phyloP scores from a whole-genome alignment of 345 rosid genomes.

The Theobroma cacao region DNA sequence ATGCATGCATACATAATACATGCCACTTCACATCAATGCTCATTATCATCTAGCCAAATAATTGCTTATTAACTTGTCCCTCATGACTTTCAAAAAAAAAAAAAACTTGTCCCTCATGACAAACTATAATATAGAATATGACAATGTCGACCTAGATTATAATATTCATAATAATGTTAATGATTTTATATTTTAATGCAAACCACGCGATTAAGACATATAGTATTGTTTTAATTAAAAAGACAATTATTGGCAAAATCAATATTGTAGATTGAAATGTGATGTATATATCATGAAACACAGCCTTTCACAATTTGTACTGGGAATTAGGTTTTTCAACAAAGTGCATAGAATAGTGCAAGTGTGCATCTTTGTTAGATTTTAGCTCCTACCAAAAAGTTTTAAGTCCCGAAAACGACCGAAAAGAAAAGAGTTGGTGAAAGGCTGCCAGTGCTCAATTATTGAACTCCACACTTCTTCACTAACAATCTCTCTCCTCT shows the following conservation, averaged over 20 bases:
- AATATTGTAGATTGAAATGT: neutral
- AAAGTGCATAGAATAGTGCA: neutral
- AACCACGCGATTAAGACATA: neutral
- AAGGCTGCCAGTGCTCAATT: constrained; percentile 24
- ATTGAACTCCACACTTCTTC: constrained; percentile 14
- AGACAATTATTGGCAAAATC: neutral
- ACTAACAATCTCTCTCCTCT: neutral
- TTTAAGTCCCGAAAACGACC: neutral
- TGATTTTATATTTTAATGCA: neutral
- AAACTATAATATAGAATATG: constrained; percentile 18
- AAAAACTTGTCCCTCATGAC: neutral
- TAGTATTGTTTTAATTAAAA: neutral
- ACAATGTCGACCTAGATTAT: constrained; percentile 29
- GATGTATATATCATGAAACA: neutral
- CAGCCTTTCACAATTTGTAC: neutral
- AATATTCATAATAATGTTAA: neutral
- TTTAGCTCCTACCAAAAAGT: constrained; percentile 1
- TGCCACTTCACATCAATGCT: too few species aligned
- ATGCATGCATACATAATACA: neutral
- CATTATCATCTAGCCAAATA: neutral
- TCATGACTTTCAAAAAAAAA: neutral
- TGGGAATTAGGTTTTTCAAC: neutral
- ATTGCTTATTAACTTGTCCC: neutral
- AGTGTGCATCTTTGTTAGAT: neutral
- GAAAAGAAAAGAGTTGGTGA: constrained; percentile 17